Percentiles rank a stretch among this genome's conserved stretches.
These are phyloP conservation scores for Talaromyces atroroseus DNA, from an alignment of 2,329 filamentous ascomycete genomes.

Conservation along the genomic window DNA sequence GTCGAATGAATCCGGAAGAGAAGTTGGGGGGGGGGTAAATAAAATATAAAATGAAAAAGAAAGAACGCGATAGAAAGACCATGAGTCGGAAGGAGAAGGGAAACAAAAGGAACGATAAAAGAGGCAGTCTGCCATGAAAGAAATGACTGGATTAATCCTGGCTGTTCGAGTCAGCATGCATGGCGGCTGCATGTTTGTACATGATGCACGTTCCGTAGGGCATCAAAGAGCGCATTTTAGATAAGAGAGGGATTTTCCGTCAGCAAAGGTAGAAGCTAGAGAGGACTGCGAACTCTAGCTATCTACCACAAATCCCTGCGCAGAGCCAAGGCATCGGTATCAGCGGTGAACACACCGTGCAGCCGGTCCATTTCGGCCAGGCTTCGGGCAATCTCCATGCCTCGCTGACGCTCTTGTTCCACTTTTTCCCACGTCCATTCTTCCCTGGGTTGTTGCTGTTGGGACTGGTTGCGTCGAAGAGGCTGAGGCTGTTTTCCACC, in stretches of 20 bases:
- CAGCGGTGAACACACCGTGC: conserved; percentile 26
- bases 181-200: not conserved
- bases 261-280: not conserved
- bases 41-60: not conserved
- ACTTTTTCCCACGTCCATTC: conserved; percentile 27
- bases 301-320: conserved; percentile 14
- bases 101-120: not conserved
- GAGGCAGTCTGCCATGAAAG: not conserved
- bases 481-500: not conserved
- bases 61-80: not conserved
- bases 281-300: not conserved
- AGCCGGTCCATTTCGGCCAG: conserved; percentile 27
- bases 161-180: not conserved
- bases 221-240: not conserved
- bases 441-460: not conserved
- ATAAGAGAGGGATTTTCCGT: not conserved
- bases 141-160: not conserved
- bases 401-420: conserved; percentile 30
- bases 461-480: not conserved
- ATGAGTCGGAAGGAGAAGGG: not conserved
- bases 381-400: conserved; percentile 28
- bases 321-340: conserved; percentile 29
- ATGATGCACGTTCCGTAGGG: not conserved
- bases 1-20: not conserved
- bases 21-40: no score